Percentiles rank a stretch among this genome's conserved stretches.
phyloP scores from a whole-genome alignment of 352 stramenopile species.

The Pseudoperonospora humuli region DNA sequence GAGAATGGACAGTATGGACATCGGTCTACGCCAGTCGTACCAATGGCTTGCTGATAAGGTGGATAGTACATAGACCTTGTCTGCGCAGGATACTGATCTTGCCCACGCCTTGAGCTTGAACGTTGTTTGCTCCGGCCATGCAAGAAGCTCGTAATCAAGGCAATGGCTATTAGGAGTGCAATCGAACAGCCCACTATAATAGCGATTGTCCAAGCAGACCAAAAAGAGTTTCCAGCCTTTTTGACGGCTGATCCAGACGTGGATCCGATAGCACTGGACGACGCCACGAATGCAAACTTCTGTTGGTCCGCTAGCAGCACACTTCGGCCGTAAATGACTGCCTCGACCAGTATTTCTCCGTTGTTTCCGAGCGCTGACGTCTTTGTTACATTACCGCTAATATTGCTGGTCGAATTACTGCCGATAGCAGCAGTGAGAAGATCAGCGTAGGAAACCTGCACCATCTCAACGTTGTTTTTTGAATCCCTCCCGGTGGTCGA shows the following conservation, averaged over 20 bases:
- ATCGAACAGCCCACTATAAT: conserved; percentile 38
- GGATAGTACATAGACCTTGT: conserved; percentile 10
- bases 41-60: conserved; percentile 6
- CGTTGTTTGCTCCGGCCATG: conserved; percentile 15
- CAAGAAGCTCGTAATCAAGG: conserved; percentile 28
- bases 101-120: background rate
- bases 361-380: conserved; percentile 21
- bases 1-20: conserved; percentile 65
- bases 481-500: conserved; percentile 45
- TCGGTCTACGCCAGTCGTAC: conserved; percentile 14
- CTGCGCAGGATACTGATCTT: conserved; percentile 14
- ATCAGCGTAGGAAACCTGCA: conserved; percentile 60
- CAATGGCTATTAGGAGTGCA: conserved; percentile 42
- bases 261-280: conserved; percentile 63
- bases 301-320: conserved; percentile 50
- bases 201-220: conserved; percentile 50
- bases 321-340: conserved; percentile 55
- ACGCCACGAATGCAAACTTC: conserved; percentile 72
- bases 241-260: conserved; percentile 22
- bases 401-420: conserved; percentile 15
- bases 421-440: conserved; percentile 34
- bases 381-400: conserved; percentile 14
- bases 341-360: conserved; percentile 70
- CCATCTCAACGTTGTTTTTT: conserved; percentile 84
- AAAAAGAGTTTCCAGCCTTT: conserved; percentile 29